These are phyloP conservation scores for Ceratocystis ficicola DNA, from an alignment of 2,329 filamentous ascomycete genomes.

Conservation along the genomic window DNA sequence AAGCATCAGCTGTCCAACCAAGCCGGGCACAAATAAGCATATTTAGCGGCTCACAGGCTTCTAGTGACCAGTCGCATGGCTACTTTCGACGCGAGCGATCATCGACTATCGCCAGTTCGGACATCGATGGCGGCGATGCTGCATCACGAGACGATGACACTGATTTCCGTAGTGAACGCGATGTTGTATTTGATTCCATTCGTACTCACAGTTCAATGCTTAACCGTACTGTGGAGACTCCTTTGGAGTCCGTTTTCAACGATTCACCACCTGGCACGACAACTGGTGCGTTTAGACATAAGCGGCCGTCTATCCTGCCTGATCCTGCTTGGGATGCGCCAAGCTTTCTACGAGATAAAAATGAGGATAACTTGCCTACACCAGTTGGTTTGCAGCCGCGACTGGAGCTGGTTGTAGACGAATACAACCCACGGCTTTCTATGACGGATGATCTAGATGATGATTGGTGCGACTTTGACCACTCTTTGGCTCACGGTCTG, in stretches of 20 bases:
- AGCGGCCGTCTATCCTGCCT: constrained; percentile 20
- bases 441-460: constrained; percentile 52
- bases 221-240: constrained; percentile 54
- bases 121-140: constrained; percentile 52
- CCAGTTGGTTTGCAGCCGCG: constrained; percentile 21
- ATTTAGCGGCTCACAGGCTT: constrained; percentile 27
- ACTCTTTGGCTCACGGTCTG: constrained; percentile 42
- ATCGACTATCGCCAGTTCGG: constrained; percentile 57
- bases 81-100: constrained; percentile 28
- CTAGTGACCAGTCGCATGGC: constrained; percentile 16
- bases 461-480: constrained; percentile 48
- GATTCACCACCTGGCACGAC: constrained; percentile 58
- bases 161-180: constrained; percentile 54
- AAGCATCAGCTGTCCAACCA: constrained; percentile 29
- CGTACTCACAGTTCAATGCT: constrained; percentile 58
- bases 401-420: constrained; percentile 11
- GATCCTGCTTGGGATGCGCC: constrained; percentile 22
- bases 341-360: constrained; percentile 38
- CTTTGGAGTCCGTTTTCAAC: constrained; percentile 69
- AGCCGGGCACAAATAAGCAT: not conserved
- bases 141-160: constrained; percentile 62
- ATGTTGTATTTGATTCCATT: constrained; percentile 65
- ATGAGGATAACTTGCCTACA: constrained; percentile 46
- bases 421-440: constrained; percentile 34
- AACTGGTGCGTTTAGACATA: constrained; percentile 10